Base-by-base conservation (phyloP, 345 rosid genomes). In the Excoecaria cochinchinensis region DNA sequence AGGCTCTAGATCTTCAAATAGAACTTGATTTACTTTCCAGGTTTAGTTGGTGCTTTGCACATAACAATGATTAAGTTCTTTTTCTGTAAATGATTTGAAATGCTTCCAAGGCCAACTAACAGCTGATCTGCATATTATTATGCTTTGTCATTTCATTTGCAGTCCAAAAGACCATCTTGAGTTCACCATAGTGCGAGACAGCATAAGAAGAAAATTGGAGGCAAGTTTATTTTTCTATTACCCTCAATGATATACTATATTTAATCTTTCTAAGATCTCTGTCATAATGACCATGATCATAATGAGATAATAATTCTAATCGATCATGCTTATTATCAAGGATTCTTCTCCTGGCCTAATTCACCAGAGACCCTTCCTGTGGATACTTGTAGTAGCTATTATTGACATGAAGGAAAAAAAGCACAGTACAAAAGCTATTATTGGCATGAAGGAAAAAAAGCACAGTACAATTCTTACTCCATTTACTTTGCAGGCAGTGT, bases 141-240 rank as follows among this genome's bases (percentile, higher is more conserved):
- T 46, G 65, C 47, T 10, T 64, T 47, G 13, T 12, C 80, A 8
- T 75, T 31, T 36, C 51, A 55, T 63, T 52, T 77, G 76, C 88
- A 92, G 98, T 83, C 89, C 92, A 1, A 94, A 90, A 85, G 97
- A 94, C 70, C 85, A 90, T 80, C 94, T 88, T 67, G 98, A 94
- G 82, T 90, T 94, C 81, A 87, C 92, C 59, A 92, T 92, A 74
- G 96, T 94, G 38, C 83, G 94, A 72, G 97, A 94, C 73, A 86
- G 87, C 90, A 87, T 92, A 79, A 86, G 89, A 86, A 82, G 77
- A 75, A 92, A 90, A 79, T 73, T 94, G 55, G 87, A 85, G 88
- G 98, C 82, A 85, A 85, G 89, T 78, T 58, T 55, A 39, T 31
- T 17, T 77, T 80, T 48, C 2, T 39, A 40, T 65, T 51, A 46